phyloP scores from a whole-genome alignment of 208 protist species.

The Acanthamoeba polyphaga region DNA sequence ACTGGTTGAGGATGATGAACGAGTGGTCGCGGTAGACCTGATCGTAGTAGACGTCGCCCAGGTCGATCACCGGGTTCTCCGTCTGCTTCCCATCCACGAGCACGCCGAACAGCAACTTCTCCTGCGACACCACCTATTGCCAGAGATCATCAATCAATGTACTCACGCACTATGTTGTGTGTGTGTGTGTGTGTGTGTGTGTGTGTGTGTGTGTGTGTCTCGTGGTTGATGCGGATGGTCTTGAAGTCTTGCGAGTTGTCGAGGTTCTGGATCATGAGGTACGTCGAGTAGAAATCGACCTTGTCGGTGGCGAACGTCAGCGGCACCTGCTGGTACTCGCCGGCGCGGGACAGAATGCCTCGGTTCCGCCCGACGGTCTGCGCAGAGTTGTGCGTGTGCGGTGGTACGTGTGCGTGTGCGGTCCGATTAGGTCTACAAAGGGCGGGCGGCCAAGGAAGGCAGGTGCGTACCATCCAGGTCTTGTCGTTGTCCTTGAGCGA shows the following conservation, averaged over 20 bases:
- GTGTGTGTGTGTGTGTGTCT: slow-evolving; percentile 54
- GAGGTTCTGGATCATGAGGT: slow-evolving; percentile 82
- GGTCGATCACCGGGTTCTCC: slow-evolving; percentile 69
- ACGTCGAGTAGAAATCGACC: slow-evolving; percentile 84
- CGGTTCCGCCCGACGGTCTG: slow-evolving; percentile 74
- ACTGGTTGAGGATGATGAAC: slow-evolving; percentile 83
- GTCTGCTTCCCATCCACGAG: slow-evolving; percentile 79
- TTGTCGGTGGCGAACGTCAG: slow-evolving; percentile 81
- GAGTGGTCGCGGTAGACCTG: slow-evolving; percentile 80
- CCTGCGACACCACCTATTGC: slow-evolving; percentile 43
- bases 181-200: neutral
- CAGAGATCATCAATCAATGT: no score
- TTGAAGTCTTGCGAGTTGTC: slow-evolving; percentile 83
- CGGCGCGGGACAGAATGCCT: slow-evolving; percentile 79
- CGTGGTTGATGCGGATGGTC: slow-evolving; percentile 78
- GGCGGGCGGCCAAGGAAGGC: neutral
- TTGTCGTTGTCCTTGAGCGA: slow-evolving; percentile 79
- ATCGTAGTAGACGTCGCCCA: slow-evolving; percentile 80
- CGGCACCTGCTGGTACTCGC: slow-evolving; percentile 77
- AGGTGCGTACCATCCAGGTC: slow-evolving; percentile 75
- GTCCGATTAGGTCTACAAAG: neutral
- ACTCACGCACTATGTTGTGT: no score
- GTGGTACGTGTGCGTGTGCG: neutral
- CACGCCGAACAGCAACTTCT: slow-evolving; percentile 77
- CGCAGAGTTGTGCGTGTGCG: neutral